Percentiles rank a stretch among this genome's conserved stretches.
phyloP scores from a whole-genome alignment of 140 eudicot genomes.

The Artemisia princeps region DNA sequence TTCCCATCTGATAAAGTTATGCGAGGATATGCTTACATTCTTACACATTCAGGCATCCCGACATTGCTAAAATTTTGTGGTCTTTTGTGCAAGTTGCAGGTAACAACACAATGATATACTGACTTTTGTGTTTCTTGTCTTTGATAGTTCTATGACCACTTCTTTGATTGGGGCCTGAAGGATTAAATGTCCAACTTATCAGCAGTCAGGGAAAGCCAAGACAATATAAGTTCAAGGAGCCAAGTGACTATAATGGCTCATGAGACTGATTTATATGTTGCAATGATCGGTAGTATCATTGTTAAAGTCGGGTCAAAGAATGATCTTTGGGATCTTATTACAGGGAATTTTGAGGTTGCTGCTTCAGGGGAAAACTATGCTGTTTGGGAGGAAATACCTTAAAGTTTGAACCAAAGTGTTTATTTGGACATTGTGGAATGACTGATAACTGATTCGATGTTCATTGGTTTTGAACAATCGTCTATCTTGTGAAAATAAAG shows the following conservation, averaged over 20 bases:
- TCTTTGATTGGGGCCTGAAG: conserved; percentile 57
- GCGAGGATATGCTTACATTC: conserved; percentile 79
- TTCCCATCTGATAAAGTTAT: conserved; percentile 76
- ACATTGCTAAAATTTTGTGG: conserved; percentile 34
- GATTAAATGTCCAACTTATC: conserved; percentile 39
- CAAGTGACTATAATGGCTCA: conserved; percentile 52
- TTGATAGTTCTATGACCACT: conserved; percentile 61
- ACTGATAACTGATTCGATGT: neutral
- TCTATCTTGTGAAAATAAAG: neutral
- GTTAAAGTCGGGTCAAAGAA: conserved; percentile 48
- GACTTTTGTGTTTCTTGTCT: neutral
- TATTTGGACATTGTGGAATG: too few relatives aligned
- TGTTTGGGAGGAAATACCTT: conserved; percentile 49
- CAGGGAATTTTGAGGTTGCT: conserved; percentile 42
- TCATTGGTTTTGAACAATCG: neutral
- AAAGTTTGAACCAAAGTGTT: conserved; percentile 7
- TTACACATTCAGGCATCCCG: conserved; percentile 82
- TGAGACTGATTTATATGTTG: conserved; percentile 60
- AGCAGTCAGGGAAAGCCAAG: conserved; percentile 22
- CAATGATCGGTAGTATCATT: conserved; percentile 43
- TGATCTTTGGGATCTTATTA: conserved; percentile 55
- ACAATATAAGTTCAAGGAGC: conserved; percentile 38
- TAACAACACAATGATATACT: neutral
- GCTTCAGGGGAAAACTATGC: conserved; percentile 49
- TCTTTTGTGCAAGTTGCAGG: neutral